Evolutionary conservation across 1,284 basidiomycete genomes (phyloP).

Genomic region (Pulchroboletus neoregius): DNA sequence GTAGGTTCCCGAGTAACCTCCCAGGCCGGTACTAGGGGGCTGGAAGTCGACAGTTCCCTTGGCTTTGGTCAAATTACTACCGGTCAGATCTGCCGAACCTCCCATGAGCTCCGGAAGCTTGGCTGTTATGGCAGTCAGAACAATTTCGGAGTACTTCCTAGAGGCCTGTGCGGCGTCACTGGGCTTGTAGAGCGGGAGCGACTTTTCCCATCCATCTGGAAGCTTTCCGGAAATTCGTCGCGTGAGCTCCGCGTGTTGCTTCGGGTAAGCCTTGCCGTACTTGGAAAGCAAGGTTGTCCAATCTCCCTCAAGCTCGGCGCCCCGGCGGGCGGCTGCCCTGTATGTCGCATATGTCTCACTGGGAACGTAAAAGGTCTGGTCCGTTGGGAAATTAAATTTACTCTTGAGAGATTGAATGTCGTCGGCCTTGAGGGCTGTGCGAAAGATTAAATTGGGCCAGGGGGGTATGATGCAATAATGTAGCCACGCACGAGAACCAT

Average conservation of each 20-base stretch:
- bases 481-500: conserved; percentile 71
- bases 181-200: conserved; percentile 79
- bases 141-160: conserved; percentile 91
- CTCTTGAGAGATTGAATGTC: conserved; percentile 84
- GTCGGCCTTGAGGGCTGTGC: conserved; percentile 84
- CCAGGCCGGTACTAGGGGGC: conserved; percentile 79
- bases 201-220: conserved; percentile 83
- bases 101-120: conserved; percentile 82
- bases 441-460: conserved; percentile 3
- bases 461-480: not conserved
- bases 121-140: conserved; percentile 73
- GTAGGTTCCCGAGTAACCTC: conserved; percentile 84
- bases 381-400: conserved; percentile 81
- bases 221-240: conserved; percentile 84
- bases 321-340: conserved; percentile 61
- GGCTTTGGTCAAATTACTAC: conserved; percentile 87
- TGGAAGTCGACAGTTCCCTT: conserved; percentile 90
- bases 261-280: conserved; percentile 78
- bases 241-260: conserved; percentile 81
- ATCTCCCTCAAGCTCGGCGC: conserved; percentile 68
- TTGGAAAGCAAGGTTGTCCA: conserved; percentile 74
- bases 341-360: conserved; percentile 73
- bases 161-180: conserved; percentile 83
- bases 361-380: conserved; percentile 79
- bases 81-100: conserved; percentile 91